Base-by-base conservation (phyloP, 2,329 filamentous ascomycete genomes). In the Lachnellula subtilissima region DNA sequence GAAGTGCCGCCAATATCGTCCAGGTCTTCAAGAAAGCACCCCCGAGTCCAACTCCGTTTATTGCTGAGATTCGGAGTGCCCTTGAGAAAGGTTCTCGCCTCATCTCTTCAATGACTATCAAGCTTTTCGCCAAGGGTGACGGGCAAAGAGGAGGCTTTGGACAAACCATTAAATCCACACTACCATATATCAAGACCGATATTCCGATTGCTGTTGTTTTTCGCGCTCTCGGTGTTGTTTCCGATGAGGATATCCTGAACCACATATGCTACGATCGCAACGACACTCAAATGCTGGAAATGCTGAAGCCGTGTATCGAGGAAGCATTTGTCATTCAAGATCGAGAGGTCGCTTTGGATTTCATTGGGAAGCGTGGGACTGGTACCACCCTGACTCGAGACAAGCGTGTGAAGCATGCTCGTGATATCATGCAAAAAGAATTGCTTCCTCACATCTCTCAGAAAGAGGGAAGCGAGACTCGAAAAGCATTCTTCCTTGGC, bases 11-110 rank as follows among this genome's bases (percentile, higher is more conserved):
- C 69, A 99, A 99, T 70, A 99, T 97, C 57, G 94, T 99, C 5
- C 94, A 99, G 74, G 93, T 99, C 28, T 99, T 99, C 83, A 93
- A 96, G 76, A 99, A 99, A 77, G 91, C 93, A 0, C 83, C 87
- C 65, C 91, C 91, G n/a, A 93, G 90, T 63, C 89, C 91, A 9
- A 96, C 91, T 61, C 92, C 91, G 1, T 96, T 94, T 72, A 88
- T 93, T 23, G 95, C 94, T 12, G 94, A 99, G 74, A 97, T 99
- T 66, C 84, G 94, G 74, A 97, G 92, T 73, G 93, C 95, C 1
- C 84, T 97, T 8, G 94, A 99, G 73, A 97, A 96, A 73, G 94
- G 95, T 14, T 97, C 93, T 0, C 84, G 95, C 28, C 83, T 99
- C 51, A 95, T 99, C 65, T 97, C 93, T 15, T 93, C 91, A 47